These are phyloP conservation scores for Geranium brycei DNA, from an alignment of 345 rosid species.

Conservation along the genomic window DNA sequence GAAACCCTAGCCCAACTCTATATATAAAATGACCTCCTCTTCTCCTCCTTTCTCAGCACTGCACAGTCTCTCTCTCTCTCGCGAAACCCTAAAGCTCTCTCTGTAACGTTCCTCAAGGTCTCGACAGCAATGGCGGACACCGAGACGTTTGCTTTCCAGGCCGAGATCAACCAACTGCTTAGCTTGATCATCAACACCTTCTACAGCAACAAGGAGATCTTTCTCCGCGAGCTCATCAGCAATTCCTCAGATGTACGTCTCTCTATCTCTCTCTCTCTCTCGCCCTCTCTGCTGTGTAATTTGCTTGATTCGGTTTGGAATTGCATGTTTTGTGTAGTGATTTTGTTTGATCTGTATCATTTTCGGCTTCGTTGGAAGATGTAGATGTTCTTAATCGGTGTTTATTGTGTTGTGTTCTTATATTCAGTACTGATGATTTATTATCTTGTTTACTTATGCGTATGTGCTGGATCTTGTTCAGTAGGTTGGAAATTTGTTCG, in stretches of 20 bases:
- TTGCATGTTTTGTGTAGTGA: no score
- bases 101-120: neutral
- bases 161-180: slow-evolving; percentile 1
- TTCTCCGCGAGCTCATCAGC: slow-evolving; percentile 2
- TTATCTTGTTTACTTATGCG: no score
- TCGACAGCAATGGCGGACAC: neutral
- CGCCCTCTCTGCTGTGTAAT: no score
- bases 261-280: neutral
- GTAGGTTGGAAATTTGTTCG: no score
- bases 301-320: no score
- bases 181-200: slow-evolving; percentile 1
- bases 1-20: neutral
- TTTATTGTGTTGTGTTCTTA: no score
- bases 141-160: slow-evolving; percentile 3
- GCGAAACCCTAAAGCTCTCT: neutral
- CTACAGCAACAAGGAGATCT: slow-evolving; percentile 5
- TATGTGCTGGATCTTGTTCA: no score
- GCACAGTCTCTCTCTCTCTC: neutral
- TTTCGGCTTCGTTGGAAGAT: no score
- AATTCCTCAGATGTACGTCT: neutral
- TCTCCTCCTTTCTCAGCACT: neutral
- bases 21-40: neutral
- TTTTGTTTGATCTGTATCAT: no score
- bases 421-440: no score
- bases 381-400: no score